Conservation (phyloP, 495 filamentous ascomycete species). For the Tuber magnatum region DNA sequence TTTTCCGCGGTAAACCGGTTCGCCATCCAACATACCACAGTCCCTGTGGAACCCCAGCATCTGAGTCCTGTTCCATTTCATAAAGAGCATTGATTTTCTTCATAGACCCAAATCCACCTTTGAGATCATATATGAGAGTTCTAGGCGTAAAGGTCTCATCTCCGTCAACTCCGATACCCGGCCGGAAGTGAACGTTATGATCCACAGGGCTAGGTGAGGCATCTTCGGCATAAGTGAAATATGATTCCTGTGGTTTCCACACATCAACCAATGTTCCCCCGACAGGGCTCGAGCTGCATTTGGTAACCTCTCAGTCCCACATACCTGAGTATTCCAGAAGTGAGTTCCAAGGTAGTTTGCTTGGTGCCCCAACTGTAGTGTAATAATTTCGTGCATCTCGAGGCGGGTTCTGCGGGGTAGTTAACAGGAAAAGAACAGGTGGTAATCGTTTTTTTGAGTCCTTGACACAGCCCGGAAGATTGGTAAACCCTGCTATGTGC, state of each 20-base stretch:
- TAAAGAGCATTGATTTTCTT: conserved; percentile 84
- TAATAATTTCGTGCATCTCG: conserved; percentile 90
- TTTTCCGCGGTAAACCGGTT: not conserved
- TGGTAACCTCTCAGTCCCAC: conserved; percentile 4
- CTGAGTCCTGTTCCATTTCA: conserved; percentile 54
- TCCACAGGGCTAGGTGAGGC: conserved; percentile 64
- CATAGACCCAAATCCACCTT: conserved; percentile 78
- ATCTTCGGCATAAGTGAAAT: conserved; percentile 78
- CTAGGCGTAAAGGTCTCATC: conserved; percentile 87
- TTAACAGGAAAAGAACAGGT: not conserved
- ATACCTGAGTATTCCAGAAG: conserved; percentile 93
- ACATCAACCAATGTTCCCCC: not conserved
- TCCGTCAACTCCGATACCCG: conserved; percentile 73
- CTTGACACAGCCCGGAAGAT: not conserved
- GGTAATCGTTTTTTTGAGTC: not conserved
- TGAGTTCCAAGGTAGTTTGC: conserved; percentile 94
- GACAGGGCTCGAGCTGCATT: not conserved
- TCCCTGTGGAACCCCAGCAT: conserved; percentile 26
- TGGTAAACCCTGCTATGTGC: not conserved
- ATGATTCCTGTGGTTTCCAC: conserved; percentile 65
- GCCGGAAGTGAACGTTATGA: conserved; percentile 86
- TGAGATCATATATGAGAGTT: conserved; percentile 89
- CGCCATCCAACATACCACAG: conserved; percentile 24
- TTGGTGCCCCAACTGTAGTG: conserved; percentile 83
- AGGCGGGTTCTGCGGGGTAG: conserved; percentile 1